A percentile compares a stretch with the other conserved stretches of the same genome.
Conservation (phyloP, 1,139 yeast species). For the Protomyces lactucae-debilis region DNA sequence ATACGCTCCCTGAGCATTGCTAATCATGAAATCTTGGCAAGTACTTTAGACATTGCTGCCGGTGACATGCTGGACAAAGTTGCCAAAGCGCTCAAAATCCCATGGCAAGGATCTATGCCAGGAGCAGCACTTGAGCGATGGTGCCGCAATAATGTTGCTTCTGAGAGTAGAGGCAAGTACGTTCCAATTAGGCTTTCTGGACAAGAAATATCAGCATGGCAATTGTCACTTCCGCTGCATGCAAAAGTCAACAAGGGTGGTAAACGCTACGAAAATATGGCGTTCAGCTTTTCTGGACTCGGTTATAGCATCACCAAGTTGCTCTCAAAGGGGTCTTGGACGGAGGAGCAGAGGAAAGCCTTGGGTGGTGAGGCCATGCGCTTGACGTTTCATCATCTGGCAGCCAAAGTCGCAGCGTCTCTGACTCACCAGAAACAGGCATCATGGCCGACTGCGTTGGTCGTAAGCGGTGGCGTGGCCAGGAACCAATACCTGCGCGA, state of each 20-base stretch:
- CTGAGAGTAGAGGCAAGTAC: neutral
- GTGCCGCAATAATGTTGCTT: slow-evolving; percentile 38
- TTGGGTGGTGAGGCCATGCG: slow-evolving; percentile 27
- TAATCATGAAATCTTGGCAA: slow-evolving; percentile 66
- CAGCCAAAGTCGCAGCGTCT: slow-evolving; percentile 11
- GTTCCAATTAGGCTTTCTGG: neutral
- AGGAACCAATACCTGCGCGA: slow-evolving; percentile 28
- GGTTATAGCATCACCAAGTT: slow-evolving; percentile 23
- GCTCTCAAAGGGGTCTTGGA: neutral
- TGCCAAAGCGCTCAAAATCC: slow-evolving; percentile 73
- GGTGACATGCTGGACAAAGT: slow-evolving; percentile 95
- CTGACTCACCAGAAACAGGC: neutral
- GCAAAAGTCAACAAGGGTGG: slow-evolving; percentile 19
- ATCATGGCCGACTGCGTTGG: slow-evolving; percentile 15
- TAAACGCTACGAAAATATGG: slow-evolving; percentile 14
- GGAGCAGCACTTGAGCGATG: slow-evolving; percentile 74
- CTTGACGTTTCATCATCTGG: slow-evolving; percentile 29
- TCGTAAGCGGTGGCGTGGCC: slow-evolving; percentile 31
- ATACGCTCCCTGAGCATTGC: slow-evolving; percentile 59
- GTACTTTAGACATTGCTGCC: slow-evolving; percentile 81
- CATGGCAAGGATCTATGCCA: slow-evolving; percentile 62
- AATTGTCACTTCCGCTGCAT: slow-evolving; percentile 41
- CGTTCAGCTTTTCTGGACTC: slow-evolving; percentile 29
- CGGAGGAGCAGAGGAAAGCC: slow-evolving; percentile 13
- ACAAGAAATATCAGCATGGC: neutral